Base-by-base conservation (phyloP, 306 rosid species). In the Echinosophora koreensis region DNA sequence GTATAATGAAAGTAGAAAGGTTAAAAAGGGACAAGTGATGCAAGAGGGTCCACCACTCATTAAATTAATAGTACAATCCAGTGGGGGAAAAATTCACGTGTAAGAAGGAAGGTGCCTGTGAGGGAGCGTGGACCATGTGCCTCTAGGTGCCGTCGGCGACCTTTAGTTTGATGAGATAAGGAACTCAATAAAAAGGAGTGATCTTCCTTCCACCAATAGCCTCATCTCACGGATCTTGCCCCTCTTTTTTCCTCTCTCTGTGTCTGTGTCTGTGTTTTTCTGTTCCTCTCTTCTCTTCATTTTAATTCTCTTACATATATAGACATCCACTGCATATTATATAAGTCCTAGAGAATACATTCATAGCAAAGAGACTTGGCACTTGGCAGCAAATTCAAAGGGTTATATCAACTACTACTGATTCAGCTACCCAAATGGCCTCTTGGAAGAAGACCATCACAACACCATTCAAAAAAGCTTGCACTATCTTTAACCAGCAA, bases 361-460 rank as follows among this genome's bases (percentile, higher is more conserved):
- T 66, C 69, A 58, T 60, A 37, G 58, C 76, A 34, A 68, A 22
- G 42, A 22, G 62, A 55, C 47, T 51, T 71, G 17, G 39, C 9
- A 30, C 2, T 30, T 3, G 32, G 18, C 35, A 22, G 3, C 38
- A 30, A 14, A 41, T 59, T 73, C 58, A 16, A 27, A 38, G 18
- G 15, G 16, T 51, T 22, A 2, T 28, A 17, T 2, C 3, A 74
- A 2, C 74, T 55, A 5, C 49, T 6, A 2, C 61, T 16, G 57
- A 10, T n/a, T 47, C 57, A 52, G 5, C 3, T 39, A 49, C 22
- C 38, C 60, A 54, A 59, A 86, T 94, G 98, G 79, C 95, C 9
- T 92, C 98, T 8, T 94, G 98, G 98, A 94, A 94, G 88, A 94
- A 94, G 66, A 94, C 97, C 74, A 94, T 94, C 80, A 73, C 92